phyloP scores from a whole-genome alignment of 2,329 filamentous ascomycete genomes.

The Didymella arachidicola region DNA sequence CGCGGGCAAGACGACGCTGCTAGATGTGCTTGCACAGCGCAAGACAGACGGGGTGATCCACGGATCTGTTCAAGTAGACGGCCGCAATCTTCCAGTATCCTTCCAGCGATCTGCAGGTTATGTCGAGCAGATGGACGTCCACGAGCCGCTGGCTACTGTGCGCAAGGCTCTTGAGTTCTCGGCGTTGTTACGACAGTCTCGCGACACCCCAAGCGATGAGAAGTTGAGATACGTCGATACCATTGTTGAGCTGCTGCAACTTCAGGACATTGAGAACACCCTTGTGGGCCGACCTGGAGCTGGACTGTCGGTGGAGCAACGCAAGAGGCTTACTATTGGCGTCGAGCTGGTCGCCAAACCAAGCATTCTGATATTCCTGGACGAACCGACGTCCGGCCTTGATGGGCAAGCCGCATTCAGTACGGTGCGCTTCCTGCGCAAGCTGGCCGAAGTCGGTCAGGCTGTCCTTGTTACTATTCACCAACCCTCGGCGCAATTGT shows the following conservation, averaged over 20 bases:
- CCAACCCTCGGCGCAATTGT: not conserved
- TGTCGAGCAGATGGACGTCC: constrained; percentile 34
- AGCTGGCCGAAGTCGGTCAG: not conserved
- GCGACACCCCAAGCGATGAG: not conserved
- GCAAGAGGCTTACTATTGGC: not conserved
- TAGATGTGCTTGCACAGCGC: not conserved
- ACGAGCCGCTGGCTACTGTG: constrained; percentile 8
- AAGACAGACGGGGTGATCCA: not conserved
- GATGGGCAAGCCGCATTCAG: not conserved
- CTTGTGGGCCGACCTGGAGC: not conserved
- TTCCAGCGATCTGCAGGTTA: constrained; percentile 39
- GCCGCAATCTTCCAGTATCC: not conserved
- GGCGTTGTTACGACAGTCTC: not conserved
- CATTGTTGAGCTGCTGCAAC: not conserved
- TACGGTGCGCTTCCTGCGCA: not conserved
- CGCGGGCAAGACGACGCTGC: not conserved
- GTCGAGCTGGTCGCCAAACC: not conserved
- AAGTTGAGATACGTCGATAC: not conserved
- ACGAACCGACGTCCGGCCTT: not conserved
- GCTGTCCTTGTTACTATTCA: not conserved
- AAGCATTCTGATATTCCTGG: not conserved
- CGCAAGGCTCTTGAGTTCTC: constrained; percentile 3
- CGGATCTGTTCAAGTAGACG: not conserved
- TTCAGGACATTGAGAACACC: not conserved
- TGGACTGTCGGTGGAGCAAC: not conserved